Evolutionary conservation across 441 rosid species (phyloP).

Genomic region (Aquilaria agallochum): DNA sequence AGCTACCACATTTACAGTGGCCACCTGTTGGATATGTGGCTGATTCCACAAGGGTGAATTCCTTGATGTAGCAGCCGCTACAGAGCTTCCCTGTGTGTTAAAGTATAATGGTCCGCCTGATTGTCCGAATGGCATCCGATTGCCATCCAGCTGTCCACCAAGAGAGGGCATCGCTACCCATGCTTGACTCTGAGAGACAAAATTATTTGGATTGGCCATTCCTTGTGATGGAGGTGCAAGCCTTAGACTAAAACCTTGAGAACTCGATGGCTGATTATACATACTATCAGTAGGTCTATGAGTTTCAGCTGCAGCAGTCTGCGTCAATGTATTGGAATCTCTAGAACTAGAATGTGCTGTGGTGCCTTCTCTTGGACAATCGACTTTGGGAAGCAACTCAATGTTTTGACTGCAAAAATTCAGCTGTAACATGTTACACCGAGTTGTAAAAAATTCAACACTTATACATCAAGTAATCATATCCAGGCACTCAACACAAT

Average conservation of each 20-base stretch:
- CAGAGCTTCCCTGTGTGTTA: constrained; percentile 33
- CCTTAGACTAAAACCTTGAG: constrained; percentile 42
- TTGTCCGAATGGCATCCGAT: constrained; percentile 21
- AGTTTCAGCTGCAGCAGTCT: constrained; percentile 16
- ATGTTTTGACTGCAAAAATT: constrained; percentile 24
- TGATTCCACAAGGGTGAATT: constrained; percentile 23
- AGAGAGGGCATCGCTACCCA: constrained; percentile 23
- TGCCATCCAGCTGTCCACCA: constrained; percentile 22
- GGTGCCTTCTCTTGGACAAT: constrained; percentile 25
- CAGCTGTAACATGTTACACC: background rate
- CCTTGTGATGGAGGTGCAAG: constrained; percentile 38
- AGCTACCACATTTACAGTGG: constrained; percentile 28
- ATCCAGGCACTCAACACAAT: background rate
- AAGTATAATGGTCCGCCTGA: constrained; percentile 19
- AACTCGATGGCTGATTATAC: constrained; percentile 18
- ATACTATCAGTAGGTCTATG: constrained; percentile 13
- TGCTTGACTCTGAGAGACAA: constrained; percentile 23
- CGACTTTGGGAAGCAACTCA: constrained; percentile 34
- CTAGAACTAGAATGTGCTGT: constrained; percentile 19
- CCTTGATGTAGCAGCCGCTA: constrained; percentile 20
- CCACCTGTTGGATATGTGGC: constrained; percentile 23
- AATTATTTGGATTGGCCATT: constrained; percentile 22
- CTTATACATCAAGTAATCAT: too few relatives aligned
- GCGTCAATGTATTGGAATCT: constrained; percentile 12
- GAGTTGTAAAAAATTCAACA: background rate